Conservation (phyloP, 2,329 filamentous ascomycete species). For the Diplodia sapinea region DNA sequence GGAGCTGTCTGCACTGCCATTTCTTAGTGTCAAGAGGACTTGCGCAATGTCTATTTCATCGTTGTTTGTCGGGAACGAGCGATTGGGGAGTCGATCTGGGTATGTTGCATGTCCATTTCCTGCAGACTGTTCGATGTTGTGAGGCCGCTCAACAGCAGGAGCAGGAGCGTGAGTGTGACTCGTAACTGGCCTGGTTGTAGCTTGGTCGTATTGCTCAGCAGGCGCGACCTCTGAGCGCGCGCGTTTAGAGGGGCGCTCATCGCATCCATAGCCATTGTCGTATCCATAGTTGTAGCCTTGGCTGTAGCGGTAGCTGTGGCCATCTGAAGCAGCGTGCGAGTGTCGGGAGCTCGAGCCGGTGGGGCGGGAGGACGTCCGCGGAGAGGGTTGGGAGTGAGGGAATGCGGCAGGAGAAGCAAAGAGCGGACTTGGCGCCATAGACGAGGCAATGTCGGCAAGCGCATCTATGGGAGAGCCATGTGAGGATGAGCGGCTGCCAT, state of each 20-base stretch:
- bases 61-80: constrained; percentile 4
- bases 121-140: constrained; percentile 27
- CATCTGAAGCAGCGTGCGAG: constrained; percentile 47
- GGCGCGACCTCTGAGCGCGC: constrained; percentile 63
- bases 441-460: constrained; percentile 51
- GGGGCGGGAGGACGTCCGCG: constrained; percentile 17
- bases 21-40: constrained; percentile 25
- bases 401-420: constrained; percentile 38
- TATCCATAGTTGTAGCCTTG: constrained; percentile 26
- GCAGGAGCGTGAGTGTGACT: constrained; percentile 46
- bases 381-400: constrained; percentile 30
- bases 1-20: constrained; percentile 21
- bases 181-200: constrained; percentile 53
- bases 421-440: constrained; percentile 46
- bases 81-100: background rate
- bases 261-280: constrained; percentile 33
- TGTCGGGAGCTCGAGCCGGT: constrained; percentile 22
- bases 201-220: constrained; percentile 47
- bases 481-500: constrained; percentile 33
- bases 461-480: constrained; percentile 51
- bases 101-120: background rate
- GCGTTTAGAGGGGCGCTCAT: constrained; percentile 64
- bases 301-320: constrained; percentile 23
- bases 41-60: constrained; percentile 28
- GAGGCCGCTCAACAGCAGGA: constrained; percentile 38